A percentile compares a stretch with the other conserved stretches of the same genome.
Conservation (phyloP, 2,329 filamentous ascomycete species). For the Colletotrichum musicola region DNA sequence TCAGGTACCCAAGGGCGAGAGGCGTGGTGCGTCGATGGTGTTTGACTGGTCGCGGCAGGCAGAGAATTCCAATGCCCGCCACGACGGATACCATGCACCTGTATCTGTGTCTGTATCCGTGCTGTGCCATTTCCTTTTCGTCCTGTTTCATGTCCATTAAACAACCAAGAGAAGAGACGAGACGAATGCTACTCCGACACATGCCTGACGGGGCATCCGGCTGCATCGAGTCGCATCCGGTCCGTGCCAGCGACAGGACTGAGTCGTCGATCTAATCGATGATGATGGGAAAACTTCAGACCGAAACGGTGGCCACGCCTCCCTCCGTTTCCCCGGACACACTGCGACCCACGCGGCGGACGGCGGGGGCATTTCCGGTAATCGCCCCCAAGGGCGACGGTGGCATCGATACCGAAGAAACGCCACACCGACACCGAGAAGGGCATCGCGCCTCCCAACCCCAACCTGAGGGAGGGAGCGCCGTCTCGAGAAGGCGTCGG, state of each 20-base stretch:
- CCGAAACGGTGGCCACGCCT: conserved; percentile 19
- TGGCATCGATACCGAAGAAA: conserved; percentile 20
- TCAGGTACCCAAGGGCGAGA: background rate
- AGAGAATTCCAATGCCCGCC: background rate
- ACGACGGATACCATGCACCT: too few relatives aligned
- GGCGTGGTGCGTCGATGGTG: background rate
- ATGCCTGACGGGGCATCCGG: conserved; percentile 26
- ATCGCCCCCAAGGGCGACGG: background rate
- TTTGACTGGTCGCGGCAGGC: conserved; percentile 11
- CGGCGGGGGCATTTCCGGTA: too few relatives aligned
- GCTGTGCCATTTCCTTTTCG: conserved; percentile 2
- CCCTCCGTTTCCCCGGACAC: background rate
- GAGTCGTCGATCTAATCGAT: conserved; percentile 32
- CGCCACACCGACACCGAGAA: conserved; percentile 21
- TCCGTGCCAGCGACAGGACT: conserved; percentile 29
- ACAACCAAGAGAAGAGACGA: conserved; percentile 8
- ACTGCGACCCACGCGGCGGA: too few relatives aligned
- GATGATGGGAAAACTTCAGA: conserved; percentile 19
- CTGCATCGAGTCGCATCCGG: conserved; percentile 30
- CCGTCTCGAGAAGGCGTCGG: conserved; percentile 8
- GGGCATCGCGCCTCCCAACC: background rate
- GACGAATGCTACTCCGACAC: conserved; percentile 23
- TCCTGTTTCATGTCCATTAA: conserved; percentile 30
- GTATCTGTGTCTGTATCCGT: too few relatives aligned
- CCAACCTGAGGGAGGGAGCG: background rate